Evolutionary conservation across 768 basidiomycete species (phyloP), one percentile per base, ranked within the genome.

Genomic region (Tricholoma saponaceum): DNA sequence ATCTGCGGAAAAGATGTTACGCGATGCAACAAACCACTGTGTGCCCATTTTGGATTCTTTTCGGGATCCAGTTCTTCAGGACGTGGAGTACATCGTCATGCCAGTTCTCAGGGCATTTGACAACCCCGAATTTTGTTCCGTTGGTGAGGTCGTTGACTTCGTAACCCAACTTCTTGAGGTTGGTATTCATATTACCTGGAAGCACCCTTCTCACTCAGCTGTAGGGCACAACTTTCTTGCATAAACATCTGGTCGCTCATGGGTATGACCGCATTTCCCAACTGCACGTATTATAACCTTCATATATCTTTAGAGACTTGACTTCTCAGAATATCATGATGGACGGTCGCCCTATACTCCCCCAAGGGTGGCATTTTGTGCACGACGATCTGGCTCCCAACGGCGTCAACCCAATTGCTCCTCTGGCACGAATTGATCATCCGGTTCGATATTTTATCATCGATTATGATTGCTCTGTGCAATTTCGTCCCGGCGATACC

Each of bases 361-460:
- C 72, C 1, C 60, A 67, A 4, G 73, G 71, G 12, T 73, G 71
- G 71, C 74, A 72, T 58, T 70, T 71, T 51, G 70, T 73, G 7
- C 61, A 69, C 1, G 62, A 68, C 50, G 62, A 68, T 37, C 67
- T 55, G 25, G 62, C 72, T 13, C 66, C 66, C 0, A 74, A 76
- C 54, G 73, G 68, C 2, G 60, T 71, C n/a, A 61, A 68, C 0
- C 60, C 63, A 1, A 53, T 74, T 14, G 50, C 50, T n/a, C 69
- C 72, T 0, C 58, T 73, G 6, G 60, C 70, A 3, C 68, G 75
- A 18, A 70, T 69, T 16, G 67, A 70, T 30, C 60, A 69, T 43
- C 67, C 74, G 5, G 74, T 78, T 5, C 69, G 70, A 7, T 77
- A 77, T 60, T 70, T 70, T 47, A 74, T 75, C 44, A 66, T 76